Percentiles rank a stretch among this genome's conserved stretches.
phyloP scores from a whole-genome alignment of 345 rosid species.

The Brassica rapa region DNA sequence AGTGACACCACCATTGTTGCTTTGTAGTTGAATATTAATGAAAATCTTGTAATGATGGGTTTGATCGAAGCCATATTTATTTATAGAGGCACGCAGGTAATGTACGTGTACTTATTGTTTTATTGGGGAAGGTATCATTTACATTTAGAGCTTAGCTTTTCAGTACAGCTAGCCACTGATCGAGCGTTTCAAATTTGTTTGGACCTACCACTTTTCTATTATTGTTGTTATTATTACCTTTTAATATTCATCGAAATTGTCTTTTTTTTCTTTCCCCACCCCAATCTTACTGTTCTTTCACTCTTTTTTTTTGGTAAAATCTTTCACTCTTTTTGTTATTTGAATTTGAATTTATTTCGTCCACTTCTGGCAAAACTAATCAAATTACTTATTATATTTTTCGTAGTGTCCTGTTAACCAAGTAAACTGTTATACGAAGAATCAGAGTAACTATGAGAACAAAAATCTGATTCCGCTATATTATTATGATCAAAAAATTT shows the following conservation, averaged over 20 bases:
- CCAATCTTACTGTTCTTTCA: constrained; percentile 25
- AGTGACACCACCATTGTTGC: constrained; percentile 21
- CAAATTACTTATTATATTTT: background rate
- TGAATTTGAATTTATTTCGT: background rate
- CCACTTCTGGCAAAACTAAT: background rate
- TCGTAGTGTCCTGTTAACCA: background rate
- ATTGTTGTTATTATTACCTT: constrained; percentile 33
- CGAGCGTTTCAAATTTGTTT: constrained; percentile 25
- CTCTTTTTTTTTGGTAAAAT: background rate
- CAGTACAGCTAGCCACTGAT: constrained; percentile 37
- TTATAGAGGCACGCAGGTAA: constrained; percentile 17
- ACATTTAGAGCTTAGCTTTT: constrained; percentile 39
- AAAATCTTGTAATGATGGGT: constrained; percentile 13
- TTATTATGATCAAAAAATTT: background rate
- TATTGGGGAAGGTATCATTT: constrained; percentile 26
- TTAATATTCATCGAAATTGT: constrained; percentile 12
- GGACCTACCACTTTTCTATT: constrained; percentile 42
- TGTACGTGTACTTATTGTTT: constrained; percentile 8
- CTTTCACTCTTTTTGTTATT: background rate
- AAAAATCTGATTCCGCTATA: background rate
- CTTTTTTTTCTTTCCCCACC: background rate
- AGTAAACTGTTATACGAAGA: background rate
- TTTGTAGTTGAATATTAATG: background rate
- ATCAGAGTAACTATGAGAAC: background rate
- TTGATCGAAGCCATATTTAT: constrained; percentile 24